Percentiles rank a stretch among this genome's conserved stretches.
Conservation (phyloP, 2,329 filamentous ascomycete genomes). For the Saccharata proteae region DNA sequence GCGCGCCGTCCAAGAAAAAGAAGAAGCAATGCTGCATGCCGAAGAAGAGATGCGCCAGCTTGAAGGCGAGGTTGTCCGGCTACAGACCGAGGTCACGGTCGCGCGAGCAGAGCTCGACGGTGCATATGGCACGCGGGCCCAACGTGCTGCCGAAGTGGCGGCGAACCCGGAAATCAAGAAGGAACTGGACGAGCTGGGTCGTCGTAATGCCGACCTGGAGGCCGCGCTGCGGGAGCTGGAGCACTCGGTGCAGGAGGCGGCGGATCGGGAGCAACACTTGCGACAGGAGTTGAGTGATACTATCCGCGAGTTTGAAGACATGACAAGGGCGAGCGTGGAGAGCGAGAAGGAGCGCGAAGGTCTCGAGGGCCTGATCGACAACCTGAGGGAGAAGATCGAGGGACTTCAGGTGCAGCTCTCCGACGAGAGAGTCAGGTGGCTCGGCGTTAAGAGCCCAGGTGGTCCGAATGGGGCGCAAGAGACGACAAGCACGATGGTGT, state of each 20-base stretch:
- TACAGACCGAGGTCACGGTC: constrained; percentile 75
- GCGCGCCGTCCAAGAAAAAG: constrained; percentile 19
- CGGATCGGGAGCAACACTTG: constrained; percentile 33
- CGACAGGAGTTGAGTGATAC: constrained; percentile 56
- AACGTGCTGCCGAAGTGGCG: constrained; percentile 55
- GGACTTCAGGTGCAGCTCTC: constrained; percentile 49
- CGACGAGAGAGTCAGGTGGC: constrained; percentile 55
- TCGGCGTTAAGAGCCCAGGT: constrained; percentile 47
- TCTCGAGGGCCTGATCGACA: constrained; percentile 52
- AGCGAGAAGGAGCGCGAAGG: constrained; percentile 58
- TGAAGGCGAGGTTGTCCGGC: constrained; percentile 51
- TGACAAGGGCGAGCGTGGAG: constrained; percentile 58
- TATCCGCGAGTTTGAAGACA: constrained; percentile 55
- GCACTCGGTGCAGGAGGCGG: constrained; percentile 23
- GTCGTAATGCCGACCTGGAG: constrained; percentile 29
- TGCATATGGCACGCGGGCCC: constrained; percentile 69
- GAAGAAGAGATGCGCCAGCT: constrained; percentile 21
- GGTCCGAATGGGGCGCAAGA: constrained; percentile 26
- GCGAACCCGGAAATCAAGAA: constrained; percentile 44
- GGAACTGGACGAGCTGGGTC: constrained; percentile 45
- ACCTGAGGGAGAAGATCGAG: constrained; percentile 51
- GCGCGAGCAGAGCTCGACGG: constrained; percentile 84
- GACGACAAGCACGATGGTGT: constrained; percentile 53
- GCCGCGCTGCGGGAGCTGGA: constrained; percentile 22
- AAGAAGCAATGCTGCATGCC: constrained; percentile 19